Percentiles rank a stretch among this genome's conserved stretches.
These are phyloP conservation scores for Fragilariopsis cylindrus DNA, from an alignment of 108 stramenopile genomes.

Conservation along the genomic window DNA sequence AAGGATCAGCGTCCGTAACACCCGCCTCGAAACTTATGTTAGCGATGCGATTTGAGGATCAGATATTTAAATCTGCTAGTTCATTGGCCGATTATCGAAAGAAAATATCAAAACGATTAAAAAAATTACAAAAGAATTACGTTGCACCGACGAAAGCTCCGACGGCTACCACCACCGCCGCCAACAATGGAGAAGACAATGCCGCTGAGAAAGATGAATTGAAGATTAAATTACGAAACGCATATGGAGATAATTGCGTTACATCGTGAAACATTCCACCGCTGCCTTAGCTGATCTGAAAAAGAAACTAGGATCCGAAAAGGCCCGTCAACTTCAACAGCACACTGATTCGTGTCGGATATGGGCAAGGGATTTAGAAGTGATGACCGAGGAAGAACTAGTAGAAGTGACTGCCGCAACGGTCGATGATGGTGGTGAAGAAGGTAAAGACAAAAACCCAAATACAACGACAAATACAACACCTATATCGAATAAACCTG, in stretches of 20 bases:
- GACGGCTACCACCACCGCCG: background rate
- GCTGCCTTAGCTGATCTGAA: constrained; percentile 50
- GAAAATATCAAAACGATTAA: constrained; percentile 66
- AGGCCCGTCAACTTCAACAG: constrained; percentile 48
- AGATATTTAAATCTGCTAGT: constrained; percentile 62
- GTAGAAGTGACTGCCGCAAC: background rate
- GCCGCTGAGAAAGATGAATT: constrained; percentile 34
- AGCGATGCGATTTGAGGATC: constrained; percentile 79
- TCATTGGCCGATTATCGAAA: constrained; percentile 73
- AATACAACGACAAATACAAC: background rate
- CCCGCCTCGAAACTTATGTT: constrained; percentile 70
- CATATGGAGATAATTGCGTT: constrained; percentile 57
- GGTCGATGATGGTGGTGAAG: background rate
- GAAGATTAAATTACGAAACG: constrained; percentile 40
- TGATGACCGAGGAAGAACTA: constrained; percentile 25
- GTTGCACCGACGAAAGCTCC: constrained; percentile 26
- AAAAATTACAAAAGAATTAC: constrained; percentile 74
- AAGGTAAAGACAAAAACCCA: background rate
- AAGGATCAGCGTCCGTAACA: constrained; percentile 59
- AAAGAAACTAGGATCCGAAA: constrained; percentile 40
- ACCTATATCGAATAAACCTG: background rate
- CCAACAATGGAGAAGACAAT: constrained; percentile 1
- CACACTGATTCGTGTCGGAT: constrained; percentile 51
- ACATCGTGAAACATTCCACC: constrained; percentile 59
- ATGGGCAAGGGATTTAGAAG: constrained; percentile 59